Evolutionary conservation across 2,329 filamentous ascomycete genomes (phyloP).

Genomic region (Pseudocercospora musae): DNA sequence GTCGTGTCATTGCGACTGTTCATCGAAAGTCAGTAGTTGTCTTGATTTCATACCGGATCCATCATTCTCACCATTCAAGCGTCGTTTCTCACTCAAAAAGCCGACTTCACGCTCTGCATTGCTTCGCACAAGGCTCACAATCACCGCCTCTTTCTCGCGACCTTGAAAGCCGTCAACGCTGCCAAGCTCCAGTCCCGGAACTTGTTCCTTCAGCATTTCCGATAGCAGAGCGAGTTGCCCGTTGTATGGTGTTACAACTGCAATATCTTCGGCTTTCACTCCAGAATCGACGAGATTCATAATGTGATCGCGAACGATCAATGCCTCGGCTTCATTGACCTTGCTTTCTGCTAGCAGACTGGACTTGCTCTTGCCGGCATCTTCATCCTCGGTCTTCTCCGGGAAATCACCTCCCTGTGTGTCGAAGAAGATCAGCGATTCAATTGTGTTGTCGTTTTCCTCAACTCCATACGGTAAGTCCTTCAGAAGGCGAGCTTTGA

Average conservation of each 20-base stretch:
- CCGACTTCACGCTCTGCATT: conserved; percentile 85
- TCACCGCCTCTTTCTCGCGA: conserved; percentile 90
- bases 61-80: conserved; percentile 73
- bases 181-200: conserved; percentile 85
- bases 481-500: conserved; percentile 70
- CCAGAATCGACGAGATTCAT: conserved; percentile 72
- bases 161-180: conserved; percentile 97
- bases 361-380: conserved; percentile 48
- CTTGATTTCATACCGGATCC: conserved; percentile 2
- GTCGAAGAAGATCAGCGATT: conserved; percentile 90
- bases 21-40: neutral
- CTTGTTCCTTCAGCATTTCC: conserved; percentile 71
- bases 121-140: conserved; percentile 91
- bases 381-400: conserved; percentile 71
- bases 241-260: conserved; percentile 94
- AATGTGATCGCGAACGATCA: conserved; percentile 76
- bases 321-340: conserved; percentile 87
- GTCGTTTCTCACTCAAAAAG: conserved; percentile 85
- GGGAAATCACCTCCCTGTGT: conserved; percentile 81
- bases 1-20: conserved; percentile 91
- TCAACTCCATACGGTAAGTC: conserved; percentile 74
- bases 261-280: conserved; percentile 78
- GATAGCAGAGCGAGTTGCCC: conserved; percentile 81
- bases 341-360: conserved; percentile 71
- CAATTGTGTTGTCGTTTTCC: conserved; percentile 79